These are phyloP conservation scores for Suillus lakei DNA, from an alignment of 768 basidiomycete genomes.

Conservation along the genomic window DNA sequence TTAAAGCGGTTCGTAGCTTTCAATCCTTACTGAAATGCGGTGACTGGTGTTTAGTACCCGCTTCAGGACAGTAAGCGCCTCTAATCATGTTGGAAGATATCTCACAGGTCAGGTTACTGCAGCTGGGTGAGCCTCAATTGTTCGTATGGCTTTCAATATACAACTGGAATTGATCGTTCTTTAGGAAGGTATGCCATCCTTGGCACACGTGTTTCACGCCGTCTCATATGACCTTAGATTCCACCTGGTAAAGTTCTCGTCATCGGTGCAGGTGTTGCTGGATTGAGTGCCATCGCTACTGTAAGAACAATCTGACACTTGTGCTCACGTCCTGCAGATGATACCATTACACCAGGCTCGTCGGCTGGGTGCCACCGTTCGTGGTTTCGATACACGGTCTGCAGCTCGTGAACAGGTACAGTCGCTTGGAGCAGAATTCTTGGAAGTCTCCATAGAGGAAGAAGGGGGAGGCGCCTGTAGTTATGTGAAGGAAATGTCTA, in stretches of 20 bases:
- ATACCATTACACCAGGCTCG: conserved; percentile 54
- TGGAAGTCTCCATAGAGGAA: conserved; percentile 82
- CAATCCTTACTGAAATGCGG: neutral
- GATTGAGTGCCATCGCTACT: conserved; percentile 86
- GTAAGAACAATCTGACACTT: conserved; percentile 39
- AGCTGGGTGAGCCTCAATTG: conserved; percentile 66
- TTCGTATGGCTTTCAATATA: conserved; percentile 8
- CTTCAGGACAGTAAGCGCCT: conserved; percentile 96
- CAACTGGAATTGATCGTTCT: conserved; percentile 13
- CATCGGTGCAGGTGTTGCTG: conserved; percentile 89
- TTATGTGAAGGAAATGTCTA: conserved; percentile 90
- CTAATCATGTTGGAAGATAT: conserved; percentile 88
- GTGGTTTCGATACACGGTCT: conserved; percentile 86
- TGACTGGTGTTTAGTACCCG: conserved; percentile 57
- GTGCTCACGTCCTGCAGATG: neutral
- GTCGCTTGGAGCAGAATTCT: conserved; percentile 87
- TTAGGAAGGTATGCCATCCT: conserved; percentile 46
- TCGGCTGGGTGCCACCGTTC: conserved; percentile 85
- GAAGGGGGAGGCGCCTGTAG: conserved; percentile 84
- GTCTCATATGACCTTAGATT: conserved; percentile 52
- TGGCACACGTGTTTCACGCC: conserved; percentile 4
- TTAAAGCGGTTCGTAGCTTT: conserved; percentile 59
- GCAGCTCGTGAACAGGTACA: conserved; percentile 90
- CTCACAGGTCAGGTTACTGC: conserved; percentile 92
- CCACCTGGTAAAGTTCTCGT: conserved; percentile 87